Evolutionary conservation across 73 alveolate genomes (phyloP).

Genomic region (Paramecium tetraurelia): DNA sequence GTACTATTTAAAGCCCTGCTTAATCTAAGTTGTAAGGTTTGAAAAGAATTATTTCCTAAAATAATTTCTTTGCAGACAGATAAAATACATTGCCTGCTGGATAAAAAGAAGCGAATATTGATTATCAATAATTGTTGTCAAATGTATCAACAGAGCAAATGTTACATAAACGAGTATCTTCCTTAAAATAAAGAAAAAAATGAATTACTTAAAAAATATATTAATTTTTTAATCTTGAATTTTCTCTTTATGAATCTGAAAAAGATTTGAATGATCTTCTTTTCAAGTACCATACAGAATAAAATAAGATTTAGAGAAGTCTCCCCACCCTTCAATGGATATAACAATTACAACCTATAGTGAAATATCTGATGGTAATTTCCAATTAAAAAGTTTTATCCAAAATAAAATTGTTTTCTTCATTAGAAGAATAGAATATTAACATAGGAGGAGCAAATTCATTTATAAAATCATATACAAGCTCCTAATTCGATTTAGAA

Average conservation of each 20-base stretch:
- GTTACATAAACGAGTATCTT: slow-evolving; percentile 23
- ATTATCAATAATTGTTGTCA: background rate
- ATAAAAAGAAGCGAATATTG: background rate
- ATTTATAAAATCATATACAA: background rate
- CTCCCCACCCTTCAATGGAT: background rate
- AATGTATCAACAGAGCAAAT: background rate
- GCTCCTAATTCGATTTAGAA: slow-evolving; percentile 13
- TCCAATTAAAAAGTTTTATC: background rate
- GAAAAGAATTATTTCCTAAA: slow-evolving; percentile 15
- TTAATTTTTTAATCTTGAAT: background rate
- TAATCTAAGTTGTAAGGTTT: slow-evolving; percentile 27
- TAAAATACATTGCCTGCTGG: slow-evolving; percentile 16
- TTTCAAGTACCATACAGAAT: no score
- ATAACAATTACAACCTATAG: slow-evolving; percentile 23
- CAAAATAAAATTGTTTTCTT: background rate
- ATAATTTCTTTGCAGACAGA: slow-evolving; percentile 30
- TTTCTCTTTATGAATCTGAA: background rate
- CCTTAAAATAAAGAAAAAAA: slow-evolving; percentile 27
- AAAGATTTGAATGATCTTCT: slow-evolving; percentile 20
- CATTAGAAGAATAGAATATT: background rate
- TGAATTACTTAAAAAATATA: background rate
- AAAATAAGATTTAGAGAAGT: background rate
- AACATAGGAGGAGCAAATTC: background rate
- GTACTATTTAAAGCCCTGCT: slow-evolving; percentile 8
- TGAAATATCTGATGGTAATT: slow-evolving; percentile 16